Conservation (phyloP, 192 early-diverging fungal genomes). For the Blastocladiella britannica region DNA sequence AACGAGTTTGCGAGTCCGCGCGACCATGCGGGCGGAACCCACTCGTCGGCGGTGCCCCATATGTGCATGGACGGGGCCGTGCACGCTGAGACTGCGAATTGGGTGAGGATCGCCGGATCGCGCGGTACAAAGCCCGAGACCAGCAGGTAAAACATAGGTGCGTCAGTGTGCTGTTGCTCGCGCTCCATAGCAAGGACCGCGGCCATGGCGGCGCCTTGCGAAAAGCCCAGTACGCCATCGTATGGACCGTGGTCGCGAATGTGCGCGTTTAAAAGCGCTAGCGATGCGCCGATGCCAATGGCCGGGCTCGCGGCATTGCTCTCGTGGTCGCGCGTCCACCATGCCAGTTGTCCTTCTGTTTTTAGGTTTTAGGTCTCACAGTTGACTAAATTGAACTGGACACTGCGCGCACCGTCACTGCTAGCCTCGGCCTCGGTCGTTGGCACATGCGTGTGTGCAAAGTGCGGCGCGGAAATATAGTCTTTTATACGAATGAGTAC, state of each 20-base stretch:
- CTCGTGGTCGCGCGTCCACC: neutral
- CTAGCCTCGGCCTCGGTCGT: neutral
- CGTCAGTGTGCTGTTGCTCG: too few species aligned
- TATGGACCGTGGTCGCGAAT: conserved; percentile 16
- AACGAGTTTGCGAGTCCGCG: too few species aligned
- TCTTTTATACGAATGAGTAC: neutral
- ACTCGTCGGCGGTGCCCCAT: too few species aligned
- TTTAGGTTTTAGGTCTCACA: neutral
- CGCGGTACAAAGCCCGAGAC: too few species aligned
- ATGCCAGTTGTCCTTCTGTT: neutral
- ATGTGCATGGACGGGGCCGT: too few species aligned
- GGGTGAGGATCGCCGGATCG: too few species aligned
- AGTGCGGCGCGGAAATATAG: neutral
- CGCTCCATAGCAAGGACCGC: too few species aligned
- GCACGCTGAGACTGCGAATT: too few species aligned
- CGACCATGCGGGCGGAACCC: too few species aligned
- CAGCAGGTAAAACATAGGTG: too few species aligned
- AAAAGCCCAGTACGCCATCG: conserved; percentile 20
- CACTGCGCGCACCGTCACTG: neutral
- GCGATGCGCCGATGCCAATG: conserved; percentile 6
- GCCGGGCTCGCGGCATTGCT: neutral
- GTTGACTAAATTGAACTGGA: neutral
- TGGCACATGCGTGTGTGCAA: neutral
- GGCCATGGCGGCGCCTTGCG: too few species aligned
- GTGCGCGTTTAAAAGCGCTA: conserved; percentile 10